Evolutionary conservation across 169 alveolate genomes (phyloP).

Genomic region (Perkinsus marinus): DNA sequence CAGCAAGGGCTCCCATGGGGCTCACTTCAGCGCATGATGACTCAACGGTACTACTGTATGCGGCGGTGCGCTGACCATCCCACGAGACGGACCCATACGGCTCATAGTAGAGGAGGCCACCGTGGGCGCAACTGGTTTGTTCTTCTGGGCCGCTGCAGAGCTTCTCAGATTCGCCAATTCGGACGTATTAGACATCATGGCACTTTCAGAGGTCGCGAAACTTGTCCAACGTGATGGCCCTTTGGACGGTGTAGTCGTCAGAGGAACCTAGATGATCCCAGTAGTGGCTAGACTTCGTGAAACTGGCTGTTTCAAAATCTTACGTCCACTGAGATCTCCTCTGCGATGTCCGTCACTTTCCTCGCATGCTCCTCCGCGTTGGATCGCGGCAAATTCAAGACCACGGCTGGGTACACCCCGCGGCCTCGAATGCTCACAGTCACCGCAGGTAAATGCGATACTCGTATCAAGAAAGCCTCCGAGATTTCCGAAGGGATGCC

Average conservation of each 20-base stretch:
- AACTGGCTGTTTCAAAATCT: background rate
- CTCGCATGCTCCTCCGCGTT: slow-evolving; percentile 44
- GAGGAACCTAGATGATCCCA: background rate
- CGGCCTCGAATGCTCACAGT: slow-evolving; percentile 61
- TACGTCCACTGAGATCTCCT: background rate
- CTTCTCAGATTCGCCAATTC: background rate
- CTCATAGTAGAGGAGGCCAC: background rate
- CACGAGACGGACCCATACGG: background rate
- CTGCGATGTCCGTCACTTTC: slow-evolving; percentile 32
- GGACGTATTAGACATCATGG: background rate
- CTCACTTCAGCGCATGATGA: background rate
- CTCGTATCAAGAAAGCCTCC: slow-evolving; percentile 63
- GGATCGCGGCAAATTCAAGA: slow-evolving; percentile 56
- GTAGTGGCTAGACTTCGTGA: background rate
- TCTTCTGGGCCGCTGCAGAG: background rate
- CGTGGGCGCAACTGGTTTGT: background rate
- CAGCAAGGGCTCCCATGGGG: background rate
- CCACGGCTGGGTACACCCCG: slow-evolving; percentile 70
- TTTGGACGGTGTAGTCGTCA: background rate
- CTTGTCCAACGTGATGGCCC: background rate
- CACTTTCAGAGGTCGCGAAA: background rate
- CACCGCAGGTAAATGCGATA: slow-evolving; percentile 78
- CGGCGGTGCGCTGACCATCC: background rate
- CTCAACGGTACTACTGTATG: background rate
- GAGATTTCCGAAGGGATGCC: slow-evolving; percentile 34